A percentile compares a stretch with the other conserved stretches of the same genome.
Evolutionary conservation across 2,329 filamentous ascomycete species (phyloP).

Genomic region (Pleochaeta shiraiana): DNA sequence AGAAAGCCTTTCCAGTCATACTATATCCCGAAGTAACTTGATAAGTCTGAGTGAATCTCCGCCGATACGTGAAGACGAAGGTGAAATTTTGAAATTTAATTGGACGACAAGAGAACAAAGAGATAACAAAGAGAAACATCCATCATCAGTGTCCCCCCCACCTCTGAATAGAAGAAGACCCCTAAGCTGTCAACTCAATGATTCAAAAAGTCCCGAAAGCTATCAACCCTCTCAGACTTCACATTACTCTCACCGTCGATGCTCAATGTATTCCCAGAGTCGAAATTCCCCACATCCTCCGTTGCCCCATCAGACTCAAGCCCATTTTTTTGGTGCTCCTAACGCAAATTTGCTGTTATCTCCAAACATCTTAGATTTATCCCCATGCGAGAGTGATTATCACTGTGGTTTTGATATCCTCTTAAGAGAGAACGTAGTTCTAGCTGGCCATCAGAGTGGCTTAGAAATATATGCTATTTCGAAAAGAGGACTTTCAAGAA

Average conservation of each 20-base stretch:
- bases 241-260: slow-evolving; percentile 23
- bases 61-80: slow-evolving; percentile 19
- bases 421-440: slow-evolving; percentile 39
- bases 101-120: slow-evolving; percentile 17
- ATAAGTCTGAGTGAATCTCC: slow-evolving; percentile 25
- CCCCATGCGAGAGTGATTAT: slow-evolving; percentile 46
- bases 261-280: slow-evolving; percentile 30
- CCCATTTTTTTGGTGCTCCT: slow-evolving; percentile 56
- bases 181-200: slow-evolving; percentile 28
- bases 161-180: slow-evolving; percentile 23
- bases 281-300: slow-evolving; percentile 34
- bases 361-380: slow-evolving; percentile 29
- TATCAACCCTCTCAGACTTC: slow-evolving; percentile 25
- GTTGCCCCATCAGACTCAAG: slow-evolving; percentile 50
- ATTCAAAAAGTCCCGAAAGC: slow-evolving; percentile 23
- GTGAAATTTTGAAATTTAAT: slow-evolving; percentile 13
- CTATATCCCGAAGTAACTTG: slow-evolving; percentile 21
- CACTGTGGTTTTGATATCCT: slow-evolving; percentile 67
- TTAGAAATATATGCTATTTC: slow-evolving; percentile 55
- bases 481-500: slow-evolving; percentile 45
- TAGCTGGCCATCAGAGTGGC: slow-evolving; percentile 63
- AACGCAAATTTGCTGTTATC: slow-evolving; percentile 42
- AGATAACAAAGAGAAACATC: slow-evolving; percentile 10
- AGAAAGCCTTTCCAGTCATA: slow-evolving; percentile 22
- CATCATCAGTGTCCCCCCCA: slow-evolving; percentile 17